phyloP scores from a whole-genome alignment of 331 rosid genomes.

The Malus hybrid region DNA sequence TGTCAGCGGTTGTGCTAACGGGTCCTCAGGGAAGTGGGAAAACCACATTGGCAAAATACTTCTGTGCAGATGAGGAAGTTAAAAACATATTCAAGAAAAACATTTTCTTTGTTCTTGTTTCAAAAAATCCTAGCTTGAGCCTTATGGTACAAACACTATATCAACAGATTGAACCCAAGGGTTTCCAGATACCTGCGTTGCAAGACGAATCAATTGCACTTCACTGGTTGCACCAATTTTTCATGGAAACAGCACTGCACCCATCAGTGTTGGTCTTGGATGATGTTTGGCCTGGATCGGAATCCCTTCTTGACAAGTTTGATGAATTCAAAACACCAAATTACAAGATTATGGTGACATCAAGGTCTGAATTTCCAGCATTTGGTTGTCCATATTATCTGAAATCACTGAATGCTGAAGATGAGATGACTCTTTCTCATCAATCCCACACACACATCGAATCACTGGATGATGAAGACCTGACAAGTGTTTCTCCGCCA shows the following conservation, averaged over 20 bases:
- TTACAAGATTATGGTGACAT: slow-evolving; percentile 57
- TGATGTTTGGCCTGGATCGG: slow-evolving; percentile 52
- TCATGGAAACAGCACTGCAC: slow-evolving; percentile 13
- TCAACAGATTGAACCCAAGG: slow-evolving; percentile 10
- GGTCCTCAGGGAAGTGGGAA: slow-evolving; percentile 56
- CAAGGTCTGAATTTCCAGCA: slow-evolving; percentile 36
- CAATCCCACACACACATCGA: background rate
- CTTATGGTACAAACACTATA: slow-evolving; percentile 19
- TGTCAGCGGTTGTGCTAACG: slow-evolving; percentile 20
- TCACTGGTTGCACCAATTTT: slow-evolving; percentile 17
- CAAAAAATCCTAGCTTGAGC: slow-evolving; percentile 35
- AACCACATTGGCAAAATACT: slow-evolving; percentile 19
- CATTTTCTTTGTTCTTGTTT: slow-evolving; percentile 38
- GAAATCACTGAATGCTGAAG: slow-evolving; percentile 14
- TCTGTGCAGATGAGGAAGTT: slow-evolving; percentile 19
- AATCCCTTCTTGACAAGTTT: slow-evolving; percentile 35
- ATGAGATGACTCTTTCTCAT: slow-evolving; percentile 23
- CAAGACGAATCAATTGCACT: slow-evolving; percentile 28
- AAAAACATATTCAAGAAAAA: slow-evolving; percentile 34
- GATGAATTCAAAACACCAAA: slow-evolving; percentile 9
- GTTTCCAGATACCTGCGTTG: slow-evolving; percentile 18
- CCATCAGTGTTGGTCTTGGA: slow-evolving; percentile 53
- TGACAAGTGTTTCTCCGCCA: background rate
- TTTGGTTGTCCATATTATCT: slow-evolving; percentile 20
- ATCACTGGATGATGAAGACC: background rate